phyloP scores from a whole-genome alignment of 768 basidiomycete genomes.

The Tulasnella calospora region DNA sequence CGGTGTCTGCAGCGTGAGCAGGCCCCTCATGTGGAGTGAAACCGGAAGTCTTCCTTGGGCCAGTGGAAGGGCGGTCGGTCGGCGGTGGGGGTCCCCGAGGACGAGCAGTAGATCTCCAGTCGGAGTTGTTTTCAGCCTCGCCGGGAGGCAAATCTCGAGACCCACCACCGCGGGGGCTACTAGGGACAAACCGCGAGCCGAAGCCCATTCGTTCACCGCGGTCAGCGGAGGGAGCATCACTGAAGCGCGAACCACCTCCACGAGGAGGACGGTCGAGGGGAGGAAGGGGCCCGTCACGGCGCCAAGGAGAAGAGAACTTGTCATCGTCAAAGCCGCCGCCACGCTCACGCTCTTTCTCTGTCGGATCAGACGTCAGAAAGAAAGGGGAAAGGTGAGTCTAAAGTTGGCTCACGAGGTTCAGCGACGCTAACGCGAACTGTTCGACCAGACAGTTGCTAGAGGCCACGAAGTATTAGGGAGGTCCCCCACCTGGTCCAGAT shows the following conservation, averaged over 20 bases:
- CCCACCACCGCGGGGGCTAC: conserved; percentile 21
- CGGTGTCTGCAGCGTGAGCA: conserved; percentile 60
- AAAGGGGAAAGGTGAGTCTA: background rate
- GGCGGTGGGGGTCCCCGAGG: conserved; percentile 28
- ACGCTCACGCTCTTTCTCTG: conserved; percentile 64
- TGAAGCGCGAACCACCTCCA: conserved; percentile 13
- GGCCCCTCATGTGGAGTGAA: conserved; percentile 41
- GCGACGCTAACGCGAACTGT: conserved; percentile 88
- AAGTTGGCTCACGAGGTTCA: conserved; percentile 73
- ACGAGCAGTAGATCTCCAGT: conserved; percentile 26
- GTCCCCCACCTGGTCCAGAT: background rate
- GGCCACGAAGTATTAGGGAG: background rate
- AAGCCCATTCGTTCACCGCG: conserved; percentile 30
- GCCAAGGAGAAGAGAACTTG: conserved; percentile 73
- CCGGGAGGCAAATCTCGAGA: background rate
- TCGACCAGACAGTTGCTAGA: conserved; percentile 67
- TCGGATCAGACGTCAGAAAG: conserved; percentile 6
- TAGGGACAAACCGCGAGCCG: conserved; percentile 31
- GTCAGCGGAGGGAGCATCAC: conserved; percentile 29
- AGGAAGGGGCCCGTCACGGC: conserved; percentile 81
- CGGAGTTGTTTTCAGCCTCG: conserved; percentile 27
- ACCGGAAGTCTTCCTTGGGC: conserved; percentile 53
- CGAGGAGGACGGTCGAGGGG: conserved; percentile 32
- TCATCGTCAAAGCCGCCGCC: conserved; percentile 55
- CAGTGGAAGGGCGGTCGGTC: conserved; percentile 36